Percentiles rank a stretch among this genome's conserved stretches.
Conservation (phyloP, 2,329 filamentous ascomycete genomes). For the Colletotrichum lentis region DNA sequence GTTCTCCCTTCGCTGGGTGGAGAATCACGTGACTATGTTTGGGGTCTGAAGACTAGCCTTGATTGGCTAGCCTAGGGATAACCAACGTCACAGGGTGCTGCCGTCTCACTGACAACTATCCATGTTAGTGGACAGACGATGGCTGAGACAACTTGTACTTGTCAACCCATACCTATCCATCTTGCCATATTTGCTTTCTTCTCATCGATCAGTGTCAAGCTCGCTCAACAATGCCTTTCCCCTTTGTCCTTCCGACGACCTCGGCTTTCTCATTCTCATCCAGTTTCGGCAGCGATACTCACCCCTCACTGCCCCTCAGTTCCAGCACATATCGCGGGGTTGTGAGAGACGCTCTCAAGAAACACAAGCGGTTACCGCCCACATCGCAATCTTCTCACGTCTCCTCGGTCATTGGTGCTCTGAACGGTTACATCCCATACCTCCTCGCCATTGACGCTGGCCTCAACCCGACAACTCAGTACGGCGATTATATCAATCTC, state of each 20-base stretch:
- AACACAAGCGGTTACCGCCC: constrained; percentile 84
- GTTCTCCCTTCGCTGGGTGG: neutral
- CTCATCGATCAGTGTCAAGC: neutral
- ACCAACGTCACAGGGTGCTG: constrained; percentile 32
- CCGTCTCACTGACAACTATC: constrained; percentile 23
- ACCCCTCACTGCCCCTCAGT: constrained; percentile 85
- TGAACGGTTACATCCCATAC: constrained; percentile 85
- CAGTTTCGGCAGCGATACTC: constrained; percentile 79
- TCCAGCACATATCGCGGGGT: constrained; percentile 86
- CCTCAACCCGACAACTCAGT: constrained; percentile 62
- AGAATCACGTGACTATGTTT: constrained; percentile 30
- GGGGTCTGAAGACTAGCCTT: constrained; percentile 23
- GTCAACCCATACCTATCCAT: neutral
- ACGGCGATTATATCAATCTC: constrained; percentile 71
- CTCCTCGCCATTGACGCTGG: constrained; percentile 80
- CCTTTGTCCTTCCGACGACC: constrained; percentile 87
- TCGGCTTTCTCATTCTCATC: constrained; percentile 84
- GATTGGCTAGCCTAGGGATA: constrained; percentile 25
- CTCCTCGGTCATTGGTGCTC: constrained; percentile 70
- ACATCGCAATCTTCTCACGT: constrained; percentile 76
- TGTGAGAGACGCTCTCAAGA: constrained; percentile 83
- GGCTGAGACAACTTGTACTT: constrained; percentile 3
- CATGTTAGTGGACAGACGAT: constrained; percentile 26
- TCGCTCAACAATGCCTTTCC: constrained; percentile 77
- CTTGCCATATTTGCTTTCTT: neutral